Conservation (phyloP, 345 rosid genomes). For the Isatis tinctoria region DNA sequence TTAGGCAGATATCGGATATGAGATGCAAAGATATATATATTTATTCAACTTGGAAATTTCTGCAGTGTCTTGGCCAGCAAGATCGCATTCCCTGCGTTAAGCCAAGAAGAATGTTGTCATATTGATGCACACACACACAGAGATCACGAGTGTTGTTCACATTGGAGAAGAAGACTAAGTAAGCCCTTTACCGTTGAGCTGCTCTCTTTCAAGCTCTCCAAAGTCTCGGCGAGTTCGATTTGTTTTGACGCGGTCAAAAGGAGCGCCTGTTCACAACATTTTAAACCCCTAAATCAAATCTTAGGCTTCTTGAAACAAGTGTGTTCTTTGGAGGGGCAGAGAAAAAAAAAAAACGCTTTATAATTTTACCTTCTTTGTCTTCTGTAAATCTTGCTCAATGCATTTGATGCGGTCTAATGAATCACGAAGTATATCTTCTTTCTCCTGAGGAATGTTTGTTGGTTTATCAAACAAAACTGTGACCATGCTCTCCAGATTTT, state of each 20-base stretch:
- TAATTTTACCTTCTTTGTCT: slow-evolving; percentile 68
- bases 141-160: not conserved
- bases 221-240: slow-evolving; percentile 79
- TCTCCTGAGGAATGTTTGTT: slow-evolving; percentile 75
- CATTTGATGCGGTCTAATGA: slow-evolving; percentile 74
- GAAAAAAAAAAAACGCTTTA: not conserved
- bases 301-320: not conserved
- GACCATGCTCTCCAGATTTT: slow-evolving; percentile 64
- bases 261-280: slow-evolving; percentile 54
- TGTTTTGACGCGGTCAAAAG: slow-evolving; percentile 88
- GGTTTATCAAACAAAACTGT: slow-evolving; percentile 61
- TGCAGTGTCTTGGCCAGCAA: slow-evolving; percentile 74
- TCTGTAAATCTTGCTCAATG: slow-evolving; percentile 84
- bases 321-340: not conserved
- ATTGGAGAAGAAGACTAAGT: not conserved
- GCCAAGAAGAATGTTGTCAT: not conserved
- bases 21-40: slow-evolving; percentile 2
- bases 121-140: not conserved
- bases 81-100: slow-evolving; percentile 46
- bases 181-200: slow-evolving; percentile 51
- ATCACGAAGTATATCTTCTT: slow-evolving; percentile 80
- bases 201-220: slow-evolving; percentile 60
- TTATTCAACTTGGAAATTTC: slow-evolving; percentile 35
- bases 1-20: slow-evolving; percentile 12
- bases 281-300: not conserved